These are phyloP conservation scores for Phalaenopsis hybrid DNA, from an alignment of 116 monocot species.

Conservation along the genomic window DNA sequence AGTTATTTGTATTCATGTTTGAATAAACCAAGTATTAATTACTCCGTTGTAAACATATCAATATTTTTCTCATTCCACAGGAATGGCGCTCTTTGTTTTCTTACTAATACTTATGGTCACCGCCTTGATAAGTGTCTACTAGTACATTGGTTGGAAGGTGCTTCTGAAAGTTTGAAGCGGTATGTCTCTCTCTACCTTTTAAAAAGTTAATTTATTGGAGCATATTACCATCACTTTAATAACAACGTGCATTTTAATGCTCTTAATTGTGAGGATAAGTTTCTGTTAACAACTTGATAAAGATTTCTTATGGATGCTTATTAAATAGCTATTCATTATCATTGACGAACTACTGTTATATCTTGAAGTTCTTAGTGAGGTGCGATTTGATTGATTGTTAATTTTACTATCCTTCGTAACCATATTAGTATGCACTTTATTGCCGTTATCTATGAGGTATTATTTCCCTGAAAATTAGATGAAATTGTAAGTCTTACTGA, in stretches of 20 bases:
- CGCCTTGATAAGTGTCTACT: slow-evolving; percentile 42
- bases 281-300: background rate
- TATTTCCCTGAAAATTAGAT: no score
- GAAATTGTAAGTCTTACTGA: no score
- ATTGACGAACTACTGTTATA: background rate
- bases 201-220: background rate
- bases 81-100: slow-evolving; percentile 61
- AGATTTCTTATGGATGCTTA: background rate
- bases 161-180: slow-evolving; percentile 62
- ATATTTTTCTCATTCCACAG: slow-evolving; percentile 23
- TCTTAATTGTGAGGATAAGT: background rate
- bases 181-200: slow-evolving; percentile 15
- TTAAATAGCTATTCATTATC: background rate
- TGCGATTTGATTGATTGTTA: background rate
- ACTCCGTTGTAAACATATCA: background rate
- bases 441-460: no score
- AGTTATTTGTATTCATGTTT: background rate
- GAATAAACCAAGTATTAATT: background rate
- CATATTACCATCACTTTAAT: background rate
- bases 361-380: background rate
- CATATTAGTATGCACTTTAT: no score
- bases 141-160: slow-evolving; percentile 59
- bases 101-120: slow-evolving; percentile 48
- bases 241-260: background rate
- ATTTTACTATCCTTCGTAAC: background rate